These are phyloP conservation scores for Sporothrix sp. DNA, from an alignment of 2,329 filamentous ascomycete genomes.

Conservation along the genomic window DNA sequence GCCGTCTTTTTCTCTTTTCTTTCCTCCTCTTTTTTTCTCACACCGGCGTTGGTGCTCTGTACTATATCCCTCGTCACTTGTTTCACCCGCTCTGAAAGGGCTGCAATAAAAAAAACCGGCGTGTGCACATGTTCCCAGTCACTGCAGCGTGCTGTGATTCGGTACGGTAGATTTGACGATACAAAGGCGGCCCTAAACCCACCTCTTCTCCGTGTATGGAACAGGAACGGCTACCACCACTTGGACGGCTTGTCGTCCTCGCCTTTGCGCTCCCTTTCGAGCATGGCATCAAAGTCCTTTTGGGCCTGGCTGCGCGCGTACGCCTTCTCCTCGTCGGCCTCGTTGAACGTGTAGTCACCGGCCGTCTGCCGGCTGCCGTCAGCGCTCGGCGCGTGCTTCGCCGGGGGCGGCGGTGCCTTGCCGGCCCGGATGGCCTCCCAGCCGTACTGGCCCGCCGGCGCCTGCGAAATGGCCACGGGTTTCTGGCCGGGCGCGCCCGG, in stretches of 20 bases:
- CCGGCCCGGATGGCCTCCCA: constrained; percentile 1
- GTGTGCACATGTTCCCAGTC: too few relatives aligned
- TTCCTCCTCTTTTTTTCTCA: neutral
- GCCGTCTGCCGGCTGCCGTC: neutral
- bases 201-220: too few relatives aligned
- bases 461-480: neutral
- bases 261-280: constrained; percentile 19
- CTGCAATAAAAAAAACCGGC: too few relatives aligned
- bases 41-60: too few relatives aligned
- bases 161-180: too few relatives aligned
- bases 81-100: too few relatives aligned
- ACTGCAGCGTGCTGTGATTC: too few relatives aligned
- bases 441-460: neutral
- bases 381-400: neutral
- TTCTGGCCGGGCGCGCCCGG: neutral
- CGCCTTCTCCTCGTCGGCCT: constrained; percentile 11
- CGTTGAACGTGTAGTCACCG: constrained; percentile 12
- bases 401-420: neutral
- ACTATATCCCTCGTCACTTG: too few relatives aligned
- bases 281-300: constrained; percentile 20
- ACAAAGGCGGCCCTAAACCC: too few relatives aligned
- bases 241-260: constrained; percentile 6
- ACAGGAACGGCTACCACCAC: neutral
- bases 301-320: constrained; percentile 15
- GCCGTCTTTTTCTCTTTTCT: neutral